Evolutionary conservation across 2,329 filamentous ascomycete genomes (phyloP).

Genomic region (Colletotrichum kahawae): DNA sequence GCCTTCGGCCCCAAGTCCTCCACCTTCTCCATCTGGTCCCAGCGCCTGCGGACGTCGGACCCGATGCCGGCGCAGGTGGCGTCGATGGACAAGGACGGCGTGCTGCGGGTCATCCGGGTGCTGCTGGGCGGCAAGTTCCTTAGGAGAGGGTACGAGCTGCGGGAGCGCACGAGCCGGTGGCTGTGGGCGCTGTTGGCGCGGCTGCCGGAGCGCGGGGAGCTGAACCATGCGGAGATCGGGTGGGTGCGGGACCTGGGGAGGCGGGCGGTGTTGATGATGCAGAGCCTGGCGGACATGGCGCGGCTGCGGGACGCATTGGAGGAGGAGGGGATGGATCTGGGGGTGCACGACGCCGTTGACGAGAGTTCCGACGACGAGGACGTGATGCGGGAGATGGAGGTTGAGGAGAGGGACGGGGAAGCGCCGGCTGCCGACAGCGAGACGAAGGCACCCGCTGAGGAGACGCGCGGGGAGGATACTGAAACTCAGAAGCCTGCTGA

Average conservation of each 20-base stretch:
- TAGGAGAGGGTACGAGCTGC: conserved; percentile 61
- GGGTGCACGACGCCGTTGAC: conserved; percentile 50
- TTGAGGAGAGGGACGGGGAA: conserved; percentile 32
- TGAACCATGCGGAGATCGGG: conserved; percentile 77
- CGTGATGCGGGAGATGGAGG: conserved; percentile 36
- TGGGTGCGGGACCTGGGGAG: conserved; percentile 81
- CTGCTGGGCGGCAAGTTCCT: conserved; percentile 70
- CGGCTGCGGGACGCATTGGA: conserved; percentile 48
- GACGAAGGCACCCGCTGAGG: not conserved
- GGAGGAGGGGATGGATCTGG: conserved; percentile 42
- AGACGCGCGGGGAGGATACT: not conserved
- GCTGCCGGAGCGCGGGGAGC: conserved; percentile 74
- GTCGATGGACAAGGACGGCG: conserved; percentile 68
- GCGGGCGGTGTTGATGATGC: conserved; percentile 68
- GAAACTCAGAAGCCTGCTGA: not conserved
- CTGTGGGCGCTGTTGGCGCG: conserved; percentile 82
- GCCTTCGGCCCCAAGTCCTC: conserved; percentile 56
- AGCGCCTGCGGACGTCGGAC: conserved; percentile 56
- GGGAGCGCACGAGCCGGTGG: conserved; percentile 78
- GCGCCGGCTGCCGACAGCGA: not conserved
- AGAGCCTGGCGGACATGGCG: conserved; percentile 59
- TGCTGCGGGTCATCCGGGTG: conserved; percentile 70
- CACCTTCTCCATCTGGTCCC: conserved; percentile 57
- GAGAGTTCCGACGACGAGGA: conserved; percentile 46
- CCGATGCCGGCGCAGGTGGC: conserved; percentile 65